Percentiles rank a stretch among this genome's conserved stretches.
These are phyloP conservation scores for Gossypium davidsonii DNA, from an alignment of 441 rosid genomes.

Conservation along the genomic window DNA sequence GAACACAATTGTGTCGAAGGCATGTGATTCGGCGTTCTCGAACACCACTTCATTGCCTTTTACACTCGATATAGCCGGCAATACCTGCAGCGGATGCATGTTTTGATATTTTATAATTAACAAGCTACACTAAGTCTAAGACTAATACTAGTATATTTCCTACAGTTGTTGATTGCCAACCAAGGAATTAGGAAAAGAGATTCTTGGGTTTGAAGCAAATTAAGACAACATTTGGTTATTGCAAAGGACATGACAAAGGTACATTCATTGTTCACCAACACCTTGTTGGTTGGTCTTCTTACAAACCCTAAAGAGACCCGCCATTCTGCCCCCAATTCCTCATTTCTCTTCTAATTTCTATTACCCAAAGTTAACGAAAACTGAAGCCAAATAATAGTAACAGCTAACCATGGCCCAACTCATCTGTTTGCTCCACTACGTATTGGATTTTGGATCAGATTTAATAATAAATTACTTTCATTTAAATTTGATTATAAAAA, in stretches of 20 bases:
- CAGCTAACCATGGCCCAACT: too few relatives aligned
- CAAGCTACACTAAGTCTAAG: too few relatives aligned
- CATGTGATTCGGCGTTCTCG: conserved; percentile 30
- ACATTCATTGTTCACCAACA: neutral
- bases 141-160: too few relatives aligned
- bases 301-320: neutral
- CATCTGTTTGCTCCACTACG: too few relatives aligned
- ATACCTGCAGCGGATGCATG: conserved; percentile 15
- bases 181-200: too few relatives aligned
- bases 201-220: too few relatives aligned
- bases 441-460: too few relatives aligned
- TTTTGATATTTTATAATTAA: too few relatives aligned
- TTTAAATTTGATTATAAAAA: too few relatives aligned
- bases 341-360: neutral
- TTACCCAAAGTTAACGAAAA: neutral
- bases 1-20: conserved; percentile 34
- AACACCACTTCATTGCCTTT: conserved; percentile 39
- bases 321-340: neutral
- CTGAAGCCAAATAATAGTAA: too few relatives aligned
- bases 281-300: neutral
- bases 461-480: too few relatives aligned
- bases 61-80: conserved; percentile 34
- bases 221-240: neutral
- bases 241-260: neutral
- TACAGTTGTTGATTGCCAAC: too few relatives aligned